phyloP scores from a whole-genome alignment of 1,139 yeast genomes.

The Arxiozyma bovina region DNA sequence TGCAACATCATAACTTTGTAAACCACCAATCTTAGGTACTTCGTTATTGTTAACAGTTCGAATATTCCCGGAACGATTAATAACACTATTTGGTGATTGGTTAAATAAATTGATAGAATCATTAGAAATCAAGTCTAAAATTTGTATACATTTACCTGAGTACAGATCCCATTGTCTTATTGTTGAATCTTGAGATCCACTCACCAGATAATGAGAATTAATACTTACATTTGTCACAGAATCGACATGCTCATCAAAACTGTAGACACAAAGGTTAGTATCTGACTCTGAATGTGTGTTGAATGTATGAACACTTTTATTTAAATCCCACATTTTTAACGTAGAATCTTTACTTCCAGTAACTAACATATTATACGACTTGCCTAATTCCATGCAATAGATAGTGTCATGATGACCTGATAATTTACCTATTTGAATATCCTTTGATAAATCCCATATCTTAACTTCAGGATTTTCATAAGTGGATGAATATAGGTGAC shows the following conservation, averaged over 20 bases:
- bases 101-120: conserved; percentile 1
- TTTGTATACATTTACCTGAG: conserved; percentile 47
- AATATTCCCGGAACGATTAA: neutral
- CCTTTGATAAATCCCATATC: conserved; percentile 70
- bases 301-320: conserved; percentile 22
- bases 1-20: conserved; percentile 57
- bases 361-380: conserved; percentile 38
- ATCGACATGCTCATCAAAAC: conserved; percentile 55
- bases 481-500: conserved; percentile 61
- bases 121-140: conserved; percentile 23
- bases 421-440: conserved; percentile 40
- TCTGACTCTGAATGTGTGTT: conserved; percentile 25
- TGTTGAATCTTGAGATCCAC: conserved; percentile 87
- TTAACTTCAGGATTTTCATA: conserved; percentile 72
- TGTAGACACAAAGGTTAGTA: conserved; percentile 32
- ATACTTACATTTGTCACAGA: conserved; percentile 55
- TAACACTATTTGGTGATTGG: neutral
- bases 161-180: conserved; percentile 79
- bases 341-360: conserved; percentile 61
- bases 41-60: conserved; percentile 4
- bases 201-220: conserved; percentile 52
- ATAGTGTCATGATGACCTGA: conserved; percentile 52
- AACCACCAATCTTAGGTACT: conserved; percentile 21
- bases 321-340: conserved; percentile 50
- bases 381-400: conserved; percentile 49